A percentile compares a stretch with the other conserved stretches of the same genome.
Evolutionary conservation across 306 rosid genomes (phyloP).

Genomic region (Cotoneaster glaucophyllus): DNA sequence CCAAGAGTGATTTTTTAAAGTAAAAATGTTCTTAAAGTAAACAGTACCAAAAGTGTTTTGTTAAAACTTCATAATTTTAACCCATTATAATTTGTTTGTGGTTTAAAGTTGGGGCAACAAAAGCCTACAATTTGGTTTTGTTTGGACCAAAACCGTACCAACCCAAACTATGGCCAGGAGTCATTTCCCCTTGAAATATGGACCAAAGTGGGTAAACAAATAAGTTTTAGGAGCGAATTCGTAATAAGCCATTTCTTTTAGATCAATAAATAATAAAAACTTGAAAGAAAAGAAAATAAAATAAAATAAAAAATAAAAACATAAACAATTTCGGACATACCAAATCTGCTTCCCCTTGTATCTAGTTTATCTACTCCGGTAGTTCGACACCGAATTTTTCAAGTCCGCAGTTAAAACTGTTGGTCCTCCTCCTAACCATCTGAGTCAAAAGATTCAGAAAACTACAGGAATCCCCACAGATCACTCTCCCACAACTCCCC

Average conservation of each 20-base stretch:
- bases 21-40: too few relatives aligned
- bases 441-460: not conserved
- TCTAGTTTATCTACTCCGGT: constrained; percentile 1
- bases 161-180: too few relatives aligned
- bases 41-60: too few relatives aligned
- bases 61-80: too few relatives aligned
- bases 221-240: not conserved
- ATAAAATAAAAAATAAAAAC: not conserved
- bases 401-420: constrained; percentile 3
- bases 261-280: not conserved
- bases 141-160: too few relatives aligned
- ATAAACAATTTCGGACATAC: not conserved
- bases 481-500: not conserved
- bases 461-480: not conserved
- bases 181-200: too few relatives aligned
- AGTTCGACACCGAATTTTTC: not conserved
- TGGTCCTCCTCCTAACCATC: not conserved
- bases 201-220: not conserved
- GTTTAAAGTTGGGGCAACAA: too few relatives aligned
- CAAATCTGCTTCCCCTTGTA: not conserved
- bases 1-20: too few relatives aligned
- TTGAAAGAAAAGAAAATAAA: not conserved
- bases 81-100: too few relatives aligned
- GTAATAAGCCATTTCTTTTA: not conserved
- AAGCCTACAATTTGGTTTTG: too few relatives aligned